phyloP scores from a whole-genome alignment of 2,329 filamentous ascomycete genomes.

The Penicillium sp. region DNA sequence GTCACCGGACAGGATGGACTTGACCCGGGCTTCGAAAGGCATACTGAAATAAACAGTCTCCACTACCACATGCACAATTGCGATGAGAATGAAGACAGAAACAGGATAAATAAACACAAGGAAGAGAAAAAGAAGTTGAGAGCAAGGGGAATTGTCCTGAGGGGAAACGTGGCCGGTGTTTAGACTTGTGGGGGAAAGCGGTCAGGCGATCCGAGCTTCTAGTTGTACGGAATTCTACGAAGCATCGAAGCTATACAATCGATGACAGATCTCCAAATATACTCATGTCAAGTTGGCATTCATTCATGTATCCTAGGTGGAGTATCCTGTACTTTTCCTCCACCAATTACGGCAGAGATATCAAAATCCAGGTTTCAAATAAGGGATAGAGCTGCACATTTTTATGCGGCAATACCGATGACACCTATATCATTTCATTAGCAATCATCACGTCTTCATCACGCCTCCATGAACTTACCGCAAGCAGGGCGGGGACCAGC shows the following conservation, averaged over 20 bases:
- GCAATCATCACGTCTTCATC: conserved; percentile 2
- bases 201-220: conserved; percentile 18
- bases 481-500: conserved; percentile 91
- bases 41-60: conserved; percentile 26
- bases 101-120: conserved; percentile 9
- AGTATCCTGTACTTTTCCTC: conserved; percentile 23
- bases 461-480: conserved; percentile 56
- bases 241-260: background rate
- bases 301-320: conserved; percentile 23
- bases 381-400: conserved; percentile 26
- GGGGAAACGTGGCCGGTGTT: conserved; percentile 33
- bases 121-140: conserved; percentile 13
- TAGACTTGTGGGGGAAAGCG: conserved; percentile 31
- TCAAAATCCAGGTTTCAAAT: conserved; percentile 14
- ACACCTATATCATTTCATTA: conserved; percentile 56
- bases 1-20: conserved; percentile 91
- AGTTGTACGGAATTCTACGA: background rate
- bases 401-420: conserved; percentile 80
- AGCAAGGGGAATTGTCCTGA: conserved; percentile 18
- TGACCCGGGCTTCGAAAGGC: conserved; percentile 67
- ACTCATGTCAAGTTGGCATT: conserved; percentile 13
- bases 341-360: conserved; percentile 10
- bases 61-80: conserved; percentile 13
- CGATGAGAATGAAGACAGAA: conserved; percentile 9
- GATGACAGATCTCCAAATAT: background rate